Conservation (phyloP, 306 rosid species). For the Cucumis hystrix region DNA sequence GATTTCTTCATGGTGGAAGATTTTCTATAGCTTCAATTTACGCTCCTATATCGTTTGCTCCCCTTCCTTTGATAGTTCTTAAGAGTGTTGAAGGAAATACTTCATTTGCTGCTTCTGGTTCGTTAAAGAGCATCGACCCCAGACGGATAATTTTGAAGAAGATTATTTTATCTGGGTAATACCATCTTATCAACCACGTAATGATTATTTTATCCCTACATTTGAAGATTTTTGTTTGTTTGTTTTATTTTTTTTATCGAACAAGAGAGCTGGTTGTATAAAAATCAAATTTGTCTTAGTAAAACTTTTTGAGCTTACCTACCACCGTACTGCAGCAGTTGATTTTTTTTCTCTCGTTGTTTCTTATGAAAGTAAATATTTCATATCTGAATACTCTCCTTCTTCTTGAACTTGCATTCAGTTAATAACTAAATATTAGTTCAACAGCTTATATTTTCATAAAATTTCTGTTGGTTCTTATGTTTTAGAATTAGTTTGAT, state of each 20-base stretch:
- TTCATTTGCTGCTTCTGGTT: constrained; percentile 73
- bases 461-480: not conserved
- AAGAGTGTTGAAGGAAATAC: constrained; percentile 36
- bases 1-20: constrained; percentile 90
- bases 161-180: constrained; percentile 83
- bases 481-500: not conserved
- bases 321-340: not conserved
- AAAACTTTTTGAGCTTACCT: not conserved
- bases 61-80: constrained; percentile 66
- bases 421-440: not conserved
- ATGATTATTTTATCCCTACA: not conserved
- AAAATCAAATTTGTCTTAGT: not conserved
- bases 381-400: not conserved
- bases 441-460: not conserved
- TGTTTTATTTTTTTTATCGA: not conserved
- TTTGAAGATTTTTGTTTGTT: not conserved
- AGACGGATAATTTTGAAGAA: constrained; percentile 81
- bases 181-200: not conserved
- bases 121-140: constrained; percentile 66
- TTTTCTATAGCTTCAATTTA: constrained; percentile 76
- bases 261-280: not conserved
- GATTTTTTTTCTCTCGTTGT: not conserved
- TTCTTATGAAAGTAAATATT: not conserved
- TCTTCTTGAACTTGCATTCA: not conserved
- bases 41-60: constrained; percentile 85